Evolutionary conservation across 768 basidiomycete genomes (phyloP), one percentile per base, ranked within the genome.

Genomic region (Leccinum aurantiacum): DNA sequence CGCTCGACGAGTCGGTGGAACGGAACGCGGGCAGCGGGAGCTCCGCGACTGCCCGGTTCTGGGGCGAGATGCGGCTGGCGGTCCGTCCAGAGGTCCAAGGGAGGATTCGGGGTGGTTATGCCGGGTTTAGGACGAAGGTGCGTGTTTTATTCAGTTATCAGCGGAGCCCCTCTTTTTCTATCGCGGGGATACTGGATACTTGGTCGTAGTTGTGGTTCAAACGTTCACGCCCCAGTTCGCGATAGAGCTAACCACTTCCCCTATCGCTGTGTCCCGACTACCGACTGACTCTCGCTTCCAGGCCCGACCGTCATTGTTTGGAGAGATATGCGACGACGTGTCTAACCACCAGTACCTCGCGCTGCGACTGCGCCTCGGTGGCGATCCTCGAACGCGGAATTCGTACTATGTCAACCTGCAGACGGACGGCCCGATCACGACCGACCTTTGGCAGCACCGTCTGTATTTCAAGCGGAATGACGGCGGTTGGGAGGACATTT

Each of bases 381-480:
- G 94, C 3, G 85, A 92, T 63, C 85, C 87, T 22, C 80, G 84
- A 44, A 90, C 90, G 46, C 84, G 86, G 62, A 85, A 85, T 64
- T 87, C 91, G n/a, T 98, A 94, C 79, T 95, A 90, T 65, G 89
- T 93, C 52, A 98, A 98, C 75, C 77, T 98, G 50, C 95, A 97
- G 72, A 96, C 94, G 3, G 90, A 93, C 54, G 90, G 91, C 1
- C 81, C 85, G 48, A 79, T 91, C 53, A 82, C 86, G 53, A 89
- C 86, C 38, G 93, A 96, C 71, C 77, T 98, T n/a, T 98, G 91
- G 88, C 96, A 97, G 70, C 95, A 98, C 65, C 83, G 92, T 35
- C 78, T 98, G n/a, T 91, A 84, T 74, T 90, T 95, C 71, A 78
- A 81, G 53, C 81, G 83, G 57, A 76, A 78, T 27, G 82, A 87